Evolutionary conservation across 768 basidiomycete genomes (phyloP), one percentile per base, ranked within the genome.

Genomic region (Lentinula boryana): DNA sequence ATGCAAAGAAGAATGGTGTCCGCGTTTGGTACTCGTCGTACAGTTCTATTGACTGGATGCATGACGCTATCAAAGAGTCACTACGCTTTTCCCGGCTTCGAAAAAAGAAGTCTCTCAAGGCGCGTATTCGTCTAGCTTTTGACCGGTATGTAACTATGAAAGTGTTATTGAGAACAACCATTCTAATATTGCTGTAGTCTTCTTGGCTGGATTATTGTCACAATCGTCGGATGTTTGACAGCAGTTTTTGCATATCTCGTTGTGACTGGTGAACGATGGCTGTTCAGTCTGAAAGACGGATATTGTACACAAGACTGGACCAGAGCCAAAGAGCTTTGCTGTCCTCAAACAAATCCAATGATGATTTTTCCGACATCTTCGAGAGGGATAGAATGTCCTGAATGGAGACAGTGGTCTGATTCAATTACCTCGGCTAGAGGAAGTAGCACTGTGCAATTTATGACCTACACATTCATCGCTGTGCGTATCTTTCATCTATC

Each of bases 31-130:
- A 93, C 71, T 86, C 89, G 10, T 91, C 90, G 2, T 96, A 87
- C 75, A 87, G 91, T 0, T 93, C 91, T 18, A 89, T 96, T 60
- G 95, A 98, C 72, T 98, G 95, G 96, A 78, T 98, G 58, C 96
- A 98, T 67, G 96, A 98, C 75, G 84, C 92, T 43, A 93, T 98
- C 77, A 95, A 97, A 72, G 93, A 96, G 69, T 93, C 93, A 0
- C 83, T 84, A 7, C 89, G 95, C 32, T 88, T 89, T 64, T 83
- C 88, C 36, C 81, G 84, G 54, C 78, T 96, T 16, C 79, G 92
- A 62, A 81, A 76, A 53, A 82, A 85, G 60, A 87, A 84, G 66
- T 91, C 94, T 1, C 16, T 86, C 36, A 83, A 89, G 18, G 87
- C 91, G 1, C 82, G 79, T 40, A 63, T 89, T 33, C 80, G 80